These are phyloP conservation scores for Wolfiporia cocos DNA, from an alignment of 1,284 basidiomycete genomes.

Conservation along the genomic window DNA sequence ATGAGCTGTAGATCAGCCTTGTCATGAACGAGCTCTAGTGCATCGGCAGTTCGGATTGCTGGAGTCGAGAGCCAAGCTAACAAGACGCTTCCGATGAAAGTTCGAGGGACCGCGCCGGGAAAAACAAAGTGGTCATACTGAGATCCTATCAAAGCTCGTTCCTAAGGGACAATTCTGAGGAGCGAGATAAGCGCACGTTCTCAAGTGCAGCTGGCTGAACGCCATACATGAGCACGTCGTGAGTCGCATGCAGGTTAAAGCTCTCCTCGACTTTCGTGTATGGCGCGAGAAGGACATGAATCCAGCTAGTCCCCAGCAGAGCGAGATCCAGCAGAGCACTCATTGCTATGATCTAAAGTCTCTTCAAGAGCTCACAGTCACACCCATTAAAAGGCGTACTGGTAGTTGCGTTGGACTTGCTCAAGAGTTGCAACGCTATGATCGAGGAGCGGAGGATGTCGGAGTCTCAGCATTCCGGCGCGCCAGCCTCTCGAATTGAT, in stretches of 20 bases:
- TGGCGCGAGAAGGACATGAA: conserved; percentile 74
- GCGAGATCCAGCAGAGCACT: conserved; percentile 44
- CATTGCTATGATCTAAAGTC: conserved; percentile 23
- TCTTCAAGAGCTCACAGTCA: too few relatives aligned
- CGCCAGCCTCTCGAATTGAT: too few relatives aligned
- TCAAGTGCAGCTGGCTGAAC: conserved; percentile 34
- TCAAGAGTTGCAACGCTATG: neutral
- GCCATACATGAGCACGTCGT: conserved; percentile 84
- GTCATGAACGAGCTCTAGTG: conserved; percentile 36
- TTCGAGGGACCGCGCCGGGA: conserved; percentile 86
- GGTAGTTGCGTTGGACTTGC: neutral
- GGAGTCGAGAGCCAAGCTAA: conserved; percentile 51
- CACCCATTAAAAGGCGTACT: too few relatives aligned
- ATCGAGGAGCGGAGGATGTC: neutral
- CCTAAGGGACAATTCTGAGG: neutral
- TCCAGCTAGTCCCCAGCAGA: conserved; percentile 50
- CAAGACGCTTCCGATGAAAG: conserved; percentile 71
- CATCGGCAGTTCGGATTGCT: conserved; percentile 34
- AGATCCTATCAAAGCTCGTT: conserved; percentile 1
- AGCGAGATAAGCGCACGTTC: conserved; percentile 37
- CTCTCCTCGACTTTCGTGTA: conserved; percentile 98
- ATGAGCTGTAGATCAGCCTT: conserved; percentile 62
- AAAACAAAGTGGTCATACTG: conserved; percentile 91
- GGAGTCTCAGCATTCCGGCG: too few relatives aligned
- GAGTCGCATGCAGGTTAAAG: conserved; percentile 90